Evolutionary conservation across 2,329 filamentous ascomycete genomes (phyloP), one percentile per base, ranked within the genome.

Genomic region (Eutypella sp.): DNA sequence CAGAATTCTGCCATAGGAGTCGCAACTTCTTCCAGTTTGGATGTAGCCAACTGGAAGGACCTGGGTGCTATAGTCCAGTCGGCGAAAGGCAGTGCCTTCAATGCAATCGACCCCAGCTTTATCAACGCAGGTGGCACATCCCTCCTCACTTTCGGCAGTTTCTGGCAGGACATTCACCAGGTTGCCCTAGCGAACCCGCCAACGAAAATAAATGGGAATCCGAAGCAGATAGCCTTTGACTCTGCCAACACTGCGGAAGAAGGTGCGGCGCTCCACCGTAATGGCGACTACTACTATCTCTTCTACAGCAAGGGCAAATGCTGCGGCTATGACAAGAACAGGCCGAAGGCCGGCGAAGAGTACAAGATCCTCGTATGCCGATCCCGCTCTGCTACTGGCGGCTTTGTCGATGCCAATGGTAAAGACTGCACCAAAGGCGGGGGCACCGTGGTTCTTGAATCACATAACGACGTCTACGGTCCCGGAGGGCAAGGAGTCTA

Each of bases 161-260:
- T 85, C 72, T 89, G 82, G 82, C 62, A 67, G 6, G 76, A 82
- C 57, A 72, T 87, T 47, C 84, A 79, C 66, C 78, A 81, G 57
- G 78, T 79, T 1, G 6, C 52, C 23, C 59, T 61, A 56, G 44
- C 45, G 44, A 43, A 45, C 20, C 23, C 54, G 76, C 73, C 24
- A 74, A 84, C 58, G 69, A 67, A 48, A 51, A 68, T 44, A 69
- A 72, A 5, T 75, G 80, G 34, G 63, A 49, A 38, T 3, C 47
- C 73, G 1, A 64, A 69, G 44, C 73, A 81, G 36, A 61, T 84
- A 37, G 76, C 76, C 0, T 82, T 72, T 59, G 69, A 81, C 41
- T 64, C 62, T 1, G 72, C 70, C 1, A 64, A 62, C 1, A 75
- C 78, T 44, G 70, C 76, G 0, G 67, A 74, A 29, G 81, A 84